Percentiles rank a stretch among this genome's conserved stretches.
phyloP scores from a whole-genome alignment of 139 green algal species.

The Volvox africanus region DNA sequence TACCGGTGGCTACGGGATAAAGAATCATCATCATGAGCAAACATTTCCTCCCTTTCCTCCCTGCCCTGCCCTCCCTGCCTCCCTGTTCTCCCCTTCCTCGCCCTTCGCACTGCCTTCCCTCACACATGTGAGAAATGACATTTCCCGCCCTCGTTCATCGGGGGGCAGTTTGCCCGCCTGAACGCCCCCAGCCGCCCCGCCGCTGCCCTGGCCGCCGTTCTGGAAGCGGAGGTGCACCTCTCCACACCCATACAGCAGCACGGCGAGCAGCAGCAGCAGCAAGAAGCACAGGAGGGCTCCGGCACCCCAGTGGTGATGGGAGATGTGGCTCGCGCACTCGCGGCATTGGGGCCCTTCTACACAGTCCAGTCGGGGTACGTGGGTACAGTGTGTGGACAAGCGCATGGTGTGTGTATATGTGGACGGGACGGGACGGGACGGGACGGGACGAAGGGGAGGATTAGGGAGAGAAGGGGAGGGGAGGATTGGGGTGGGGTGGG shows the following conservation, averaged over 20 bases:
- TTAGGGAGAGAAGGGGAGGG: too few species aligned
- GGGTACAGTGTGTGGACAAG: neutral
- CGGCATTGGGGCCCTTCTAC: constrained; percentile 34
- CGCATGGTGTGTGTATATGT: too few species aligned
- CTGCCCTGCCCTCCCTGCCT: neutral
- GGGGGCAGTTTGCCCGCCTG: neutral
- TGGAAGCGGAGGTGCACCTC: constrained; percentile 30
- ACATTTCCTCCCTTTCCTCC: neutral
- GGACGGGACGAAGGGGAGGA: too few species aligned
- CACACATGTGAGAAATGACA: too few species aligned
- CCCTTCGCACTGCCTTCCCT: too few species aligned
- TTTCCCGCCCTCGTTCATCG: too few species aligned
- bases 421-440: too few species aligned
- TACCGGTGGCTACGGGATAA: too few species aligned
- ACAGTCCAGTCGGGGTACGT: neutral
- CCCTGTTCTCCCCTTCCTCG: neutral
- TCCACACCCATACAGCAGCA: neutral
- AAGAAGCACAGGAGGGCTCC: neutral
- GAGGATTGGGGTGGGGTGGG: too few species aligned
- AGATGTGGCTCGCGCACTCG: neutral
- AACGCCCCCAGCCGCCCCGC: neutral
- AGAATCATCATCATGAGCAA: too few species aligned
- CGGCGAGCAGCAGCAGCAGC: neutral
- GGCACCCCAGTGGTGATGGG: neutral
- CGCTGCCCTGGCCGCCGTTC: neutral